Evolutionary conservation across 768 basidiomycete species (phyloP), one percentile per base, ranked within the genome.

Genomic region (Megacollybia marginata): DNA sequence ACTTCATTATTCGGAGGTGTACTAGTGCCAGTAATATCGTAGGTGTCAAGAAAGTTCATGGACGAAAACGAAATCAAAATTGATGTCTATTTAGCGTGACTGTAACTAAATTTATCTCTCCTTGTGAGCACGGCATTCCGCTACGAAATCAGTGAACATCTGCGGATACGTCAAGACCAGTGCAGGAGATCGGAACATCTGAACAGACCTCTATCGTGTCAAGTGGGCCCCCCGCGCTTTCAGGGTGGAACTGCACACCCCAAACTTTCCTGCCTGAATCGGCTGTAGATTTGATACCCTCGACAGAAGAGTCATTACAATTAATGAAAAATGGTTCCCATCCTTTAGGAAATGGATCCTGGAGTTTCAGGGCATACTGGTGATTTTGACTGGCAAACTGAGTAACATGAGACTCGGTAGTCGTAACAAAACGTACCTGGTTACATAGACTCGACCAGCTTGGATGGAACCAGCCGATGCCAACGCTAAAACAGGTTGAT

Each of bases 261-360:
- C 93, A 98, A 31, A 98, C 78, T 55, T 82, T 85, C 71, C 85
- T 92, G 48, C 92, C 92, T 19, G 92, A 93, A 9, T 84, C 87
- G 0, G 71, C 62, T 2, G 96, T 96, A 15, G 92, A 94, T 69
- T 93, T 97, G 76, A 98, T 96, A 35, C 96, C 96, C 64, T 98
- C 96, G 13, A 98, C 93, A 1, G 92, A 96, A 13, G 95, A 97
- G 69, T 98, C 95, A 61, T 97, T 98, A 70, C 92, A 96, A 70
- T 97, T 99, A 73, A 98, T 95, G 75, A 99, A 99, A 79, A 95
- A 98, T 0, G 95, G 95, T 58, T 95, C 92, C 93, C 92, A 99
- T 15, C 93, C 96, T 51, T 76, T 72, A 23, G 96, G 96, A 88
- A 97, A 96, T 4, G 92, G 88, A 61, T 98, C 95, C 53, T 86